Percentiles rank a stretch among this genome's conserved stretches.
These are phyloP conservation scores for Stephanodiscus triporus DNA, from an alignment of 108 stramenopile species.

Conservation along the genomic window DNA sequence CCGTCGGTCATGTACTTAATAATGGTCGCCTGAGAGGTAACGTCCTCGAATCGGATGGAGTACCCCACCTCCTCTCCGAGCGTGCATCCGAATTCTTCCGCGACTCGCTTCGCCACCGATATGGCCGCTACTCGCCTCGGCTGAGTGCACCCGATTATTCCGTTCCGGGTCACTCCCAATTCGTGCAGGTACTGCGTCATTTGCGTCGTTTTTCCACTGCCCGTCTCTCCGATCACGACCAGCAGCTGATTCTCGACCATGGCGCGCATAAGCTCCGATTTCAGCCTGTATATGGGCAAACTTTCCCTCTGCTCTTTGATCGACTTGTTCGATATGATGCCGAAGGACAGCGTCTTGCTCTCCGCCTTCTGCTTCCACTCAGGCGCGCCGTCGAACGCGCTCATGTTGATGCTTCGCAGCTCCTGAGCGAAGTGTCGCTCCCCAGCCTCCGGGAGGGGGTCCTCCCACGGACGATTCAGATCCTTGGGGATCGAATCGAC, in stretches of 20 bases:
- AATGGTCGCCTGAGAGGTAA: conserved; percentile 89
- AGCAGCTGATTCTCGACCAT: conserved; percentile 88
- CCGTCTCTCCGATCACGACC: conserved; percentile 98
- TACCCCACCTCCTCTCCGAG: conserved; percentile 97
- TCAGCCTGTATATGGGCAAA: conserved; percentile 91
- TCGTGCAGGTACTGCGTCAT: conserved; percentile 99
- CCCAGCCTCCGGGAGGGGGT: conserved; percentile 96
- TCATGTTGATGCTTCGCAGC: conserved; percentile 93
- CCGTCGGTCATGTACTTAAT: conserved; percentile 99
- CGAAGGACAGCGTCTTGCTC: conserved; percentile 92
- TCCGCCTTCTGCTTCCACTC: conserved; percentile 98
- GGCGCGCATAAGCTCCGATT: conserved; percentile 84
- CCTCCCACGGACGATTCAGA: conserved; percentile 97
- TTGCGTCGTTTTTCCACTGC: conserved; percentile 96
- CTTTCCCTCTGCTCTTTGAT: conserved; percentile 96
- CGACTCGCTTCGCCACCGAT: conserved; percentile 98
- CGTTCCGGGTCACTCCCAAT: conserved; percentile 88
- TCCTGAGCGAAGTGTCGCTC: conserved; percentile 98
- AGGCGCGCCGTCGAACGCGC: conserved; percentile 86
- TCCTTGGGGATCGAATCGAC: conserved; percentile 99
- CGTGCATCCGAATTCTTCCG: conserved; percentile 97
- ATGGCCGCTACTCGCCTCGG: conserved; percentile 98
- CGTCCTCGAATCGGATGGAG: conserved; percentile 98
- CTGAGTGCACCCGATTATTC: conserved; percentile 98
- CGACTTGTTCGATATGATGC: conserved; percentile 91